Base-by-base conservation (phyloP, 2,329 filamentous ascomycete species). In the Epichloe sp. region DNA sequence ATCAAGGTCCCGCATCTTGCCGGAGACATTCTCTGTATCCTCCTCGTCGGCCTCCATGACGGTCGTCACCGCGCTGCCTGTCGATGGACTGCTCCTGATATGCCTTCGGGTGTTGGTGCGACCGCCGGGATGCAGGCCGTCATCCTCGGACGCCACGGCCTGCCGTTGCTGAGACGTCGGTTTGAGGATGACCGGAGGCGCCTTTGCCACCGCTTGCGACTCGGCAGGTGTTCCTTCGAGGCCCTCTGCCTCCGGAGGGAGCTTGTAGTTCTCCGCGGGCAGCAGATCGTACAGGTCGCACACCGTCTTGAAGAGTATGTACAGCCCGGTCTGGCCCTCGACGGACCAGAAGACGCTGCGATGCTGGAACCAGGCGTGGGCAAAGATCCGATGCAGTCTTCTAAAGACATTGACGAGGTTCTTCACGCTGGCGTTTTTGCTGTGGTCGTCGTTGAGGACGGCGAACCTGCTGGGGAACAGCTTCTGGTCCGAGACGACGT, bases 321-420 rank as follows among this genome's bases (percentile, higher is more conserved):
- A 98, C 11, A 98, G 72, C 0, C 93, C 93, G n/a, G 88, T 88
- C 64, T 89, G 82, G 10, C 80, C 80, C 69, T 98, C 93, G 1
- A 97, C 85, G 41, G 86, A 82, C 89, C 91, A 97, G 67, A 97
- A 98, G 49, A 96, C 88, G 51, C 86, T 85, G 44, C 90, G 81
- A 67, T 98, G 93, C 69, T 96, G 89, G 67, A 96, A 98, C 93
- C 93, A 98, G 7, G 93, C 93, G 65, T 98, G 93, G 45, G 93
- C 93, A 64, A 97, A 98, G 68, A 98, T 97, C 54, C 93, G 81
- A 67, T 98, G 95, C 47, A 97, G 79, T 14, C 93, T 80, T 51
- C 93, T 80, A 68, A 98, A 97, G 52, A 98, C 91, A 65, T 96
- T 97, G 59, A 91, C 86, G 53, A 98, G 75, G 65, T 94, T 91